A percentile compares a stretch with the other conserved stretches of the same genome.
Conservation (phyloP, 768 basidiomycete species). For the Favolaschia claudopus region DNA sequence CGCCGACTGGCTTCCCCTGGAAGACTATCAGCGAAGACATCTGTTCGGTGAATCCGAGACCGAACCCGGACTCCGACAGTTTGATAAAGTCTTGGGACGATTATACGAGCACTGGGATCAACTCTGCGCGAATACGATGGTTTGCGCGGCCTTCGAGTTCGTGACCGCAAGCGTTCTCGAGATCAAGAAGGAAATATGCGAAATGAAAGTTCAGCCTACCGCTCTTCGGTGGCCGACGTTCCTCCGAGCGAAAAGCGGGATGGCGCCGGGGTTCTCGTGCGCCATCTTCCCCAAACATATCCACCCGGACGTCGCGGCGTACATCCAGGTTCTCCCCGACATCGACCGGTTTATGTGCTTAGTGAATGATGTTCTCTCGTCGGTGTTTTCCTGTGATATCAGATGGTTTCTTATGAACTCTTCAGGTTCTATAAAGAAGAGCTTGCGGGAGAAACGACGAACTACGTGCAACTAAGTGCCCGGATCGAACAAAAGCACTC, state of each 20-base stretch:
- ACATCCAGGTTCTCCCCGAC: constrained; percentile 27
- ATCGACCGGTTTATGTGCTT: constrained; percentile 26
- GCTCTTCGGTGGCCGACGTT: constrained; percentile 27
- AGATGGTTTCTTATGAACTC: neutral
- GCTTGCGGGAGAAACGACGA: constrained; percentile 28
- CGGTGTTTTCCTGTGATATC: neutral
- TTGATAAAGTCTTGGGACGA: constrained; percentile 13
- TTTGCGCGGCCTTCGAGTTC: constrained; percentile 26
- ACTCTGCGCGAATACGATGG: constrained; percentile 24
- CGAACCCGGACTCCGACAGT: constrained; percentile 26
- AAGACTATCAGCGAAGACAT: constrained; percentile 27
- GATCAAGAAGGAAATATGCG: constrained; percentile 1
- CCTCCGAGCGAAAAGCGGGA: constrained; percentile 26
- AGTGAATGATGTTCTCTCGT: constrained; percentile 30
- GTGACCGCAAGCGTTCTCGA: constrained; percentile 27
- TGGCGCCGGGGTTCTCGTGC: constrained; percentile 19
- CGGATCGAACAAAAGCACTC: constrained; percentile 8
- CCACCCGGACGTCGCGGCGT: constrained; percentile 15
- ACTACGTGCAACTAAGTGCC: constrained; percentile 28
- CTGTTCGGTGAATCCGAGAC: constrained; percentile 25
- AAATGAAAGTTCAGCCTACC: neutral
- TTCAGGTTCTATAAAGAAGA: constrained; percentile 30
- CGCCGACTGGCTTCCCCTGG: constrained; percentile 10
- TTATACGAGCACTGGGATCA: constrained; percentile 25
- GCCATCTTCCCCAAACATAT: constrained; percentile 25